A percentile compares a stretch with the other conserved stretches of the same genome.
phyloP scores from a whole-genome alignment of 2,329 filamentous ascomycete genomes.

The Aspergillus flavus region DNA sequence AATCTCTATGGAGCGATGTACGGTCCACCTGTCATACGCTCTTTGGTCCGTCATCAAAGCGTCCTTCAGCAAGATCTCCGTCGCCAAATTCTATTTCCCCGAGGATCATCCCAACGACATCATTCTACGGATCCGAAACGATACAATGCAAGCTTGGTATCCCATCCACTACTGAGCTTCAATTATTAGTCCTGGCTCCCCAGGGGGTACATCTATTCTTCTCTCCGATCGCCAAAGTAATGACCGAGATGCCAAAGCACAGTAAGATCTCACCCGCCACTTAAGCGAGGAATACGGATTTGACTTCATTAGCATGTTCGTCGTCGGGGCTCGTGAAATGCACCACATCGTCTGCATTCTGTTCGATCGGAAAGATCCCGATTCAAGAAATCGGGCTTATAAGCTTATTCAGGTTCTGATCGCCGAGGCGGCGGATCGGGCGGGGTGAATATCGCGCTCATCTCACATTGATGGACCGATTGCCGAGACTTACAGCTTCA shows the following conservation, averaged over 20 bases:
- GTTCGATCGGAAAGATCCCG: constrained; percentile 50
- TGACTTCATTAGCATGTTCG: constrained; percentile 56
- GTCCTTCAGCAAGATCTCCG: constrained; percentile 46
- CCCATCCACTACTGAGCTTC: constrained; percentile 37
- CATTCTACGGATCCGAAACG: constrained; percentile 31
- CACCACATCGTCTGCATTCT: constrained; percentile 51
- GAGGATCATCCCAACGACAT: constrained; percentile 40
- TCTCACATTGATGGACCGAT: constrained; percentile 51
- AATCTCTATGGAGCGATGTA: constrained; percentile 55
- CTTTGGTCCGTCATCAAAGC: constrained; percentile 46
- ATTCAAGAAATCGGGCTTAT: constrained; percentile 41
- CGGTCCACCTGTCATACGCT: constrained; percentile 34
- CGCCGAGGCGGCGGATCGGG: constrained; percentile 41
- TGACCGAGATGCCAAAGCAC: constrained; percentile 49
- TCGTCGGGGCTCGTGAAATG: constrained; percentile 57
- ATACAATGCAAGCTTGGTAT: constrained; percentile 26
- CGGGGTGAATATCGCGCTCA: constrained; percentile 53
- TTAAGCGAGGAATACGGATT: constrained; percentile 49
- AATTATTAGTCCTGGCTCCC: constrained; percentile 55
- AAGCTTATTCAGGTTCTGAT: constrained; percentile 43
- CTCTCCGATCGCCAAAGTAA: constrained; percentile 54
- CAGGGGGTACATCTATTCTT: constrained; percentile 45
- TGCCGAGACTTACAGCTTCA: constrained; percentile 51
- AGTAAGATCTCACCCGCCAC: constrained; percentile 47
- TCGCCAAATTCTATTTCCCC: constrained; percentile 48